Conservation (phyloP, 2,329 filamentous ascomycete species). For the Didymella exigua region DNA sequence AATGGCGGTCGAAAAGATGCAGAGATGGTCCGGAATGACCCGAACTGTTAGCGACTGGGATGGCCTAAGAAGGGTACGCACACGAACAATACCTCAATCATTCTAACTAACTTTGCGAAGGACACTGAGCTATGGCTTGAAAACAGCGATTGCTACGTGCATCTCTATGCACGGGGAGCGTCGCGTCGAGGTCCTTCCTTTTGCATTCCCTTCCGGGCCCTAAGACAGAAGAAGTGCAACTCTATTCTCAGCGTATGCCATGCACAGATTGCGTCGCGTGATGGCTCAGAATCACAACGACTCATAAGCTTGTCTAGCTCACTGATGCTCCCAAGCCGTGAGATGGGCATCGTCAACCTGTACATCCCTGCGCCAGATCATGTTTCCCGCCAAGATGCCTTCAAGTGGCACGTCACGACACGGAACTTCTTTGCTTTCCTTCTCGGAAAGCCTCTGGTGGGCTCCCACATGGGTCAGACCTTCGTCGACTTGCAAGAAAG, state of each 20-base stretch:
- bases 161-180: constrained; percentile 70
- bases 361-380: constrained; percentile 70
- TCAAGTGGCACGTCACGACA: constrained; percentile 69
- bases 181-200: constrained; percentile 72
- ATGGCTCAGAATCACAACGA: constrained; percentile 11
- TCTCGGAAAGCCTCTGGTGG: constrained; percentile 69
- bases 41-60: constrained; percentile 51
- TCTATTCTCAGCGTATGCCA: constrained; percentile 61
- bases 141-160: constrained; percentile 71
- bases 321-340: constrained; percentile 50
- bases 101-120: constrained; percentile 50
- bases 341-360: constrained; percentile 57
- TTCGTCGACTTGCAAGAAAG: constrained; percentile 69
- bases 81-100: constrained; percentile 1
- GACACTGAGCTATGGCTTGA: constrained; percentile 74
- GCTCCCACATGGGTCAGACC: constrained; percentile 66
- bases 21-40: constrained; percentile 44
- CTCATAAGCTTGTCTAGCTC: constrained; percentile 27
- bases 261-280: constrained; percentile 37
- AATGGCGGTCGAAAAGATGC: constrained; percentile 33
- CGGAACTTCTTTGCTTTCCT: constrained; percentile 79
- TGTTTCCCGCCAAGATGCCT: constrained; percentile 60
- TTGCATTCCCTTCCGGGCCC: constrained; percentile 63
- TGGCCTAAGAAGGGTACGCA: constrained; percentile 52
- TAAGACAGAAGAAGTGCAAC: constrained; percentile 64